Evolutionary conservation across 768 basidiomycete species (phyloP).

Genomic region (Mycena maculata): DNA sequence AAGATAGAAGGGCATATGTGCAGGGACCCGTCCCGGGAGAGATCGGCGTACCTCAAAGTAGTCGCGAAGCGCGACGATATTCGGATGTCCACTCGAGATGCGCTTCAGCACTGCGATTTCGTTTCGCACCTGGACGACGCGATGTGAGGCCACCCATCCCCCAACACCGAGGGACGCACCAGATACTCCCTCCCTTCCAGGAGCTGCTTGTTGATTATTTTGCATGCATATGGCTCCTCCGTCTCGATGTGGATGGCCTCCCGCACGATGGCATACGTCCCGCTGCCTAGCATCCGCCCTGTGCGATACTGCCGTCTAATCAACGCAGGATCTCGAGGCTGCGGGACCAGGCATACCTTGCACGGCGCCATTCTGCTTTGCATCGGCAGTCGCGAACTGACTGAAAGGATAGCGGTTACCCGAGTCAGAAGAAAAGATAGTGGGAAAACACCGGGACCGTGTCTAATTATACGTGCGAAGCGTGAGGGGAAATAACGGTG

Average conservation of each 20-base stretch:
- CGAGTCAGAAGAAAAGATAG: too few relatives aligned
- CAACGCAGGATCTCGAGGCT: neutral
- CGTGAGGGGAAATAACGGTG: too few relatives aligned
- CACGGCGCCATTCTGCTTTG: conserved; percentile 7
- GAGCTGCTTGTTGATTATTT: conserved; percentile 98
- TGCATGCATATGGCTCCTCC: conserved; percentile 95
- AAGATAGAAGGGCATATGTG: neutral
- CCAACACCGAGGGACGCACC: conserved; percentile 61
- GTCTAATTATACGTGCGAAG: too few relatives aligned
- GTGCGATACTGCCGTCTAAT: conserved; percentile 74
- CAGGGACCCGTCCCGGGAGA: neutral
- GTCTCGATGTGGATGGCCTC: conserved; percentile 95
- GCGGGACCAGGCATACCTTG: neutral
- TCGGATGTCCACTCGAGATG: conserved; percentile 87
- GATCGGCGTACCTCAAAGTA: conserved; percentile 86
- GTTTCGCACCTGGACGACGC: conserved; percentile 79
- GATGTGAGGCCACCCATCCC: neutral
- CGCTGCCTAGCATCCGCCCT: conserved; percentile 87
- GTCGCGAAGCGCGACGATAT: conserved; percentile 94
- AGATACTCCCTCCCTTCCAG: conserved; percentile 98
- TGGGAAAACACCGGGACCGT: too few relatives aligned
- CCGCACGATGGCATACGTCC: conserved; percentile 94
- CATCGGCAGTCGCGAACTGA: too few relatives aligned
- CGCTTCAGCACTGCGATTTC: conserved; percentile 95
- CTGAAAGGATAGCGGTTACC: too few relatives aligned